Conservation (phyloP, 208 protist genomes). For the Leishmania tropica region DNA sequence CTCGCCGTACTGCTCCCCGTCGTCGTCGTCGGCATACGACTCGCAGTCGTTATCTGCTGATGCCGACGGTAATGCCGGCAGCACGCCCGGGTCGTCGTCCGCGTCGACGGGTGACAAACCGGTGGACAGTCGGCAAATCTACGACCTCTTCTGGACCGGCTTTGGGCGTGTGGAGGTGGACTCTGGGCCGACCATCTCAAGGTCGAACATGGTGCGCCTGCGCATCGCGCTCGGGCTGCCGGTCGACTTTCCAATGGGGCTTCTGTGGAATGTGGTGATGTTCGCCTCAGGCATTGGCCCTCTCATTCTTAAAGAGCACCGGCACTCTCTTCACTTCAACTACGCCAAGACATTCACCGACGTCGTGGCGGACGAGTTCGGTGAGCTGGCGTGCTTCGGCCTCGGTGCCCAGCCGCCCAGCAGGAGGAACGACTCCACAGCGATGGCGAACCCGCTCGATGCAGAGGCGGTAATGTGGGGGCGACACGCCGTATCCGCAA, state of each 20-base stretch:
- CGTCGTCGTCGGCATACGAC: neutral
- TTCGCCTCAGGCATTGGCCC: conserved; percentile 53
- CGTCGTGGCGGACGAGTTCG: conserved; percentile 42
- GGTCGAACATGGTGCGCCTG: conserved; percentile 41
- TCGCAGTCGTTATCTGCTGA: neutral
- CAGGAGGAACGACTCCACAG: neutral
- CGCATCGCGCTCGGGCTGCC: conserved; percentile 52
- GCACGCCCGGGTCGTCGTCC: neutral
- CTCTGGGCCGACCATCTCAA: conserved; percentile 48
- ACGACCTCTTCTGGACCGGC: conserved; percentile 63
- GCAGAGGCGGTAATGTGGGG: conserved; percentile 8
- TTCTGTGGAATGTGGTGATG: conserved; percentile 82
- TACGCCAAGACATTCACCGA: conserved; percentile 53
- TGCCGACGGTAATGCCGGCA: neutral
- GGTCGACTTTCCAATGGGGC: conserved; percentile 45
- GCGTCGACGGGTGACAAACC: neutral
- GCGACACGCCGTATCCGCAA: conserved; percentile 1
- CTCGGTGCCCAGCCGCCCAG: conserved; percentile 17
- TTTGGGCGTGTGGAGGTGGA: conserved; percentile 84
- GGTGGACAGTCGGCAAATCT: conserved; percentile 28
- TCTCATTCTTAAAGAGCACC: conserved; percentile 41
- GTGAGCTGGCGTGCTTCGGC: conserved; percentile 41
- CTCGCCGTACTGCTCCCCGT: conserved; percentile 15
- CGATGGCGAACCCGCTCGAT: conserved; percentile 21
- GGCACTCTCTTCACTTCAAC: conserved; percentile 32